Evolutionary conservation across 2,329 filamentous ascomycete genomes (phyloP), one percentile per base, ranked within the genome.

Genomic region (Passalora sequoiae): DNA sequence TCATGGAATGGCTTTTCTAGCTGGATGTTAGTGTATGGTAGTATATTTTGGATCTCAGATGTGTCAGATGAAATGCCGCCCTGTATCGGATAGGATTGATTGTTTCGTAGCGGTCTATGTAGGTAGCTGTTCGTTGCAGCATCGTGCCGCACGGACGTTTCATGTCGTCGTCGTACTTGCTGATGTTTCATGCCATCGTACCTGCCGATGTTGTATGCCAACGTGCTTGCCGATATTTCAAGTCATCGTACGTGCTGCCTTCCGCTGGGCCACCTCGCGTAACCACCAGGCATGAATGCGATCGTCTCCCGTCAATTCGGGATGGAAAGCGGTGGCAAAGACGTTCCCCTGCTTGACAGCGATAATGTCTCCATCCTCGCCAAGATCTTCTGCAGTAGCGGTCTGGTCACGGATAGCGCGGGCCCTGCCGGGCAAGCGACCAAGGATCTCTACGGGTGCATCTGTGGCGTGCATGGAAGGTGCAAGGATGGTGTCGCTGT

Each of bases 281-380:
- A 98, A 61, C 92, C 92, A 98, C 92, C 92, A 97, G 4, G 79
- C 75, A 66, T 98, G 92, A 60, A 97, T 94, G 43, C 92, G 77
- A 44, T 81, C 72, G 68, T 98, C 92, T 6, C 81, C 78, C 0
- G 91, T 97, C 64, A 98, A 66, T 66, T 98, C 92, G 0, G 92
- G 92, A 59, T 97, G 92, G 62, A 97, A 98, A 60, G 89, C 96
- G 3, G 86, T 96, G 3, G 89, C 92, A 57, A 97, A 84, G 0
- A 95, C 84, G 65, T 96, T 96, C 1, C 84, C 87, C 68, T 97
- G 89, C 52, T 78, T 76, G 24, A 97, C 87, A 0, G 91, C 91
- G 38, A 97, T 81, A 39, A 97, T 91, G 54, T 94, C 86, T 2
- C 83, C 78, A 2, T 73, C 76, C 31, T 75, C 72, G 13, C 66